phyloP scores from a whole-genome alignment of 2,329 filamentous ascomycete species.

The Fusarium sp. region DNA sequence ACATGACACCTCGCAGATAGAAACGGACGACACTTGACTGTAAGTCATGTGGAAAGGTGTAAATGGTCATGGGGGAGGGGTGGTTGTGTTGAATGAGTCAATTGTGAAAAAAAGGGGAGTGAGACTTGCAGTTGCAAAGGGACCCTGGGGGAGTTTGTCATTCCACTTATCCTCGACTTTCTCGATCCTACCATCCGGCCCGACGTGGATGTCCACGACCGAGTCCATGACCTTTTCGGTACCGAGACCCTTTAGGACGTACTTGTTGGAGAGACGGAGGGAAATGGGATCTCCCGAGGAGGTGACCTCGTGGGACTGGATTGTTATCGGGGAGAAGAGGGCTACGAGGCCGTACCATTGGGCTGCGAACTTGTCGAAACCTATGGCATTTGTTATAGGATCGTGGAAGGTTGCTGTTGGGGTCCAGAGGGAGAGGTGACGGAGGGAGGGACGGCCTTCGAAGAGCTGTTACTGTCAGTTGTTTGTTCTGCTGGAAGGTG shows the following conservation, averaged over 20 bases:
- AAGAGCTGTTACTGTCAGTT: conserved; percentile 59
- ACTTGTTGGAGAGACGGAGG: conserved; percentile 59
- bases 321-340: conserved; percentile 65
- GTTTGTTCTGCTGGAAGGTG: too few species aligned
- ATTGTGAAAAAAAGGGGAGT: neutral
- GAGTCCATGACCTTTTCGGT: conserved; percentile 60
- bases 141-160: conserved; percentile 51
- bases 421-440: conserved; percentile 70
- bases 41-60: neutral
- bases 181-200: conserved; percentile 50
- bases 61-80: neutral
- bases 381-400: conserved; percentile 68
- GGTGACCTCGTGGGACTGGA: conserved; percentile 65
- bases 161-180: conserved; percentile 55
- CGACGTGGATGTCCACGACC: conserved; percentile 51
- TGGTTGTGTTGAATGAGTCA: neutral
- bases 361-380: conserved; percentile 63
- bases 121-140: conserved; percentile 49
- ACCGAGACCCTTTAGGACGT: conserved; percentile 57
- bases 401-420: conserved; percentile 70
- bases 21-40: conserved; percentile 21
- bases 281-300: conserved; percentile 69
- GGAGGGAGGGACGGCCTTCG: conserved; percentile 68
- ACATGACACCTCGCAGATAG: neutral
- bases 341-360: conserved; percentile 70